phyloP scores from a whole-genome alignment of 75 land plant genomes.

The Gnetum montanum region DNA sequence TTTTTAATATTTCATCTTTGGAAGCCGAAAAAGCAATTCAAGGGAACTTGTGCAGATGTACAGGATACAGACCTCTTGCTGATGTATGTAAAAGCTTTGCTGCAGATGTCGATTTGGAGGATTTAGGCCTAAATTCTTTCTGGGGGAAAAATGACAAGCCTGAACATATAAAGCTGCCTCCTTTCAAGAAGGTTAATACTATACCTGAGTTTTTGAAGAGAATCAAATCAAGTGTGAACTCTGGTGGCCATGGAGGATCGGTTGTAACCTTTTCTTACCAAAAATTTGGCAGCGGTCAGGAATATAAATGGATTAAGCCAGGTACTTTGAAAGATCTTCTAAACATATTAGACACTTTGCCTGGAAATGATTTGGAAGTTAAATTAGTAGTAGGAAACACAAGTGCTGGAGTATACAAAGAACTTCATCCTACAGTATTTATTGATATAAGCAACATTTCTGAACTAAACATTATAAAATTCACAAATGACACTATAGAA shows the following conservation, averaged over 20 bases:
- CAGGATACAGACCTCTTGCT: constrained; percentile 75
- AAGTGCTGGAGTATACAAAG: constrained; percentile 63
- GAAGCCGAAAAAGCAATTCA: constrained; percentile 56
- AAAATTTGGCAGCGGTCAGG: not conserved
- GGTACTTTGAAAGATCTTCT: constrained; percentile 20
- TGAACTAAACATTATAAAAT: constrained; percentile 44
- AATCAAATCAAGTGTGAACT: not conserved
- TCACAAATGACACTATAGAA: constrained; percentile 23
- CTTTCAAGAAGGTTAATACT: constrained; percentile 11
- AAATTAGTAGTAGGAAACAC: constrained; percentile 81
- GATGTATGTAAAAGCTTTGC: constrained; percentile 85
- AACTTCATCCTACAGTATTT: constrained; percentile 33
- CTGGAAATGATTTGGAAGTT: not conserved
- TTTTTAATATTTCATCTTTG: constrained; percentile 36
- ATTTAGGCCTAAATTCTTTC: constrained; percentile 67
- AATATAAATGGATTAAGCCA: constrained; percentile 36
- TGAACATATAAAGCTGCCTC: constrained; percentile 33
- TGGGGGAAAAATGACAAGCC: constrained; percentile 31
- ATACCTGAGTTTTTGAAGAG: constrained; percentile 47
- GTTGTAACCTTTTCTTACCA: constrained; percentile 1
- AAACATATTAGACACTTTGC: constrained; percentile 16
- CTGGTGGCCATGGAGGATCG: not conserved
- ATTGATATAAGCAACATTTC: constrained; percentile 62
- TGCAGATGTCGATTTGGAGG: constrained; percentile 77
- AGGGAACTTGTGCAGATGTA: constrained; percentile 81